Conservation (phyloP, 23 red algal species). For the Gracilaria domingensis region DNA sequence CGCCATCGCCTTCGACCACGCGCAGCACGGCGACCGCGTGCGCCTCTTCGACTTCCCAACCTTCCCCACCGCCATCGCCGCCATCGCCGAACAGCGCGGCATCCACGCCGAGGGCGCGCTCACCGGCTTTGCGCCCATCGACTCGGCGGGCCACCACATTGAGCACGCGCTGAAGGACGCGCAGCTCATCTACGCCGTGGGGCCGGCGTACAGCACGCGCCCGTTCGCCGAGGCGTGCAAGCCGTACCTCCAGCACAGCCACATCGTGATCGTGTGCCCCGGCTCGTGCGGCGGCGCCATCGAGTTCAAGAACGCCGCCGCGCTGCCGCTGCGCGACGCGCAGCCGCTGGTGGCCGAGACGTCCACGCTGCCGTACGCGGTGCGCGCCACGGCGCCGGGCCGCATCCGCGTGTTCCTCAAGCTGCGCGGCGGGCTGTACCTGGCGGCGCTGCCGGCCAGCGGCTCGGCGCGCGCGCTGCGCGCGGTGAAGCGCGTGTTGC, state of each 20-base stretch:
- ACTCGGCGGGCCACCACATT: constrained; percentile 5
- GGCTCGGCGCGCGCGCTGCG: background rate
- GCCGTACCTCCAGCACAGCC: constrained; percentile 11
- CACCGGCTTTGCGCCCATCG: constrained; percentile 3
- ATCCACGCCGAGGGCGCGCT: constrained; percentile 8
- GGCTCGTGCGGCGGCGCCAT: constrained; percentile 31
- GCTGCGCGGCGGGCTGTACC: constrained; percentile 5
- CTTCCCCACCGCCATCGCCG: background rate
- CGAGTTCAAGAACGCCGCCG: background rate
- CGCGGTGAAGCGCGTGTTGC: background rate
- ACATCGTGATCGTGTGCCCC: constrained; percentile 19
- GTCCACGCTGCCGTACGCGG: constrained; percentile 26
- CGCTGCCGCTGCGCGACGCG: background rate
- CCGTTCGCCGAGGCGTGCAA: constrained; percentile 25
- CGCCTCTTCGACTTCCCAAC: constrained; percentile 17
- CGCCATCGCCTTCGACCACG: constrained; percentile 25
- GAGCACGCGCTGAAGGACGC: background rate
- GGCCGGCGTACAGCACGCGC: constrained; percentile 25
- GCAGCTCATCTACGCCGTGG: constrained; percentile 16
- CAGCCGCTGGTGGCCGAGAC: constrained; percentile 30
- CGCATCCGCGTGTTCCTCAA: constrained; percentile 30
- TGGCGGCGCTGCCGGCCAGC: background rate
- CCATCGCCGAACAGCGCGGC: background rate
- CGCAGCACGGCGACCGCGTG: constrained; percentile 6
- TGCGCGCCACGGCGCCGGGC: background rate